Conservation (phyloP, 2,329 filamentous ascomycete species). For the Coniochaeta hoffmannii region DNA sequence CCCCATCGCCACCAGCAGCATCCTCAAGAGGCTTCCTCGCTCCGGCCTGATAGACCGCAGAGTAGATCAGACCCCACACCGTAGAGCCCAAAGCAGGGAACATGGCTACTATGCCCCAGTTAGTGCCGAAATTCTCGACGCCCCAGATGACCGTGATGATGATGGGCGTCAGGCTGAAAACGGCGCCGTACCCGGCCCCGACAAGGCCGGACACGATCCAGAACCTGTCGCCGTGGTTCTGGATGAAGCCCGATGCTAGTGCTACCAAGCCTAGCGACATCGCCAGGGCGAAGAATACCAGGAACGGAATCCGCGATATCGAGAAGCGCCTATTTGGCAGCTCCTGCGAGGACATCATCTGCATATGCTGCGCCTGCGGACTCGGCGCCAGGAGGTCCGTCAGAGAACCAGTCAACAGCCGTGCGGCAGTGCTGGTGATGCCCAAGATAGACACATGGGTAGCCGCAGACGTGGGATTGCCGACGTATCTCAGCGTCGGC, state of each 20-base stretch:
- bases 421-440: conserved; percentile 80
- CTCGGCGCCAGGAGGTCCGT: conserved; percentile 78
- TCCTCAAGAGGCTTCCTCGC: conserved; percentile 35
- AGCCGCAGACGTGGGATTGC: conserved; percentile 53
- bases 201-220: conserved; percentile 79
- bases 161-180: conserved; percentile 84
- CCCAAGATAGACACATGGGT: conserved; percentile 93
- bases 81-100: conserved; percentile 82
- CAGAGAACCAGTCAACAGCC: conserved; percentile 80
- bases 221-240: conserved; percentile 71
- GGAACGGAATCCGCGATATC: conserved; percentile 72
- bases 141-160: conserved; percentile 98
- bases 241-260: conserved; percentile 67
- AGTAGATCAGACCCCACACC: conserved; percentile 88
- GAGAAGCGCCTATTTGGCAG: conserved; percentile 32
- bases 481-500: conserved; percentile 35
- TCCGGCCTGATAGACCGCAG: conserved; percentile 66
- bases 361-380: conserved; percentile 51
- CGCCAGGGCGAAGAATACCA: conserved; percentile 66
- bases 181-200: conserved; percentile 85
- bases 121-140: conserved; percentile 96
- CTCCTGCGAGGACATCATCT: conserved; percentile 28
- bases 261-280: conserved; percentile 70
- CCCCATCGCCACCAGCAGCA: conserved; percentile 19
- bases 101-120: conserved; percentile 93